Base-by-base conservation (phyloP, 2,329 filamentous ascomycete species). In the Corniculantispora saksenae region DNA sequence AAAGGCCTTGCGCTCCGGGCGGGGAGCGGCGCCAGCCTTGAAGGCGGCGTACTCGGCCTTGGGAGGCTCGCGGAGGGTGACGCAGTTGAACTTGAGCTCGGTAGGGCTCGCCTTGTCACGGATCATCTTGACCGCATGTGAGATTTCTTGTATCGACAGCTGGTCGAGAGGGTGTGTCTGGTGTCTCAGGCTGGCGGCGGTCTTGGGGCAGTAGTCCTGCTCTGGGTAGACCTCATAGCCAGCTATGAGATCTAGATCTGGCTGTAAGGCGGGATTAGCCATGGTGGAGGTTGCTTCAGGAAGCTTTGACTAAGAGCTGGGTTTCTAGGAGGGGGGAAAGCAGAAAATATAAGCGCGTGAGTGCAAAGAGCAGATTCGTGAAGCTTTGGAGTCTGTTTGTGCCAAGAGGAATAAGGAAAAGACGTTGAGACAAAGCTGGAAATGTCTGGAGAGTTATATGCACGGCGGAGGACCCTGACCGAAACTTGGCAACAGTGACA, bases 21-120 rank as follows among this genome's bases (percentile, higher is more conserved):
- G 82, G 2, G 84, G 77, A 3, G 81, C 77, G 25, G 68, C 75
- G 29, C 84, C 82, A 35, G 77, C 77, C 64, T 87, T 82, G 45
- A 86, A 89, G 59, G 88, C 86, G 21, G 87, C 77, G 73, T 89
- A 90, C n/a, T 83, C 67, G 82, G 80, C 68, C 79, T 91, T 91
- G 47, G 81, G 79, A 3, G 89, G 88, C 71, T 91, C 88, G 60
- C 89, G 83, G 3, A 91, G 79, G 25, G 86, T 91, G 59, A 92
- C 84, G 69, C 84, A 85, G 77, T 92, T 92, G 81, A 80, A 80
- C 68, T 80, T 80, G 58, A 79, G 60, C 13, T 69, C 66, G 59
- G 72, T 73, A 61, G 75, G 70, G 50, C 60, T 68, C 19, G 75
- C 75, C 67, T 77, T 65, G 7, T 79, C 77, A 40, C 81, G 76